Conservation (phyloP, 2,329 filamentous ascomycete species). For the Colletotrichum simmondsii region DNA sequence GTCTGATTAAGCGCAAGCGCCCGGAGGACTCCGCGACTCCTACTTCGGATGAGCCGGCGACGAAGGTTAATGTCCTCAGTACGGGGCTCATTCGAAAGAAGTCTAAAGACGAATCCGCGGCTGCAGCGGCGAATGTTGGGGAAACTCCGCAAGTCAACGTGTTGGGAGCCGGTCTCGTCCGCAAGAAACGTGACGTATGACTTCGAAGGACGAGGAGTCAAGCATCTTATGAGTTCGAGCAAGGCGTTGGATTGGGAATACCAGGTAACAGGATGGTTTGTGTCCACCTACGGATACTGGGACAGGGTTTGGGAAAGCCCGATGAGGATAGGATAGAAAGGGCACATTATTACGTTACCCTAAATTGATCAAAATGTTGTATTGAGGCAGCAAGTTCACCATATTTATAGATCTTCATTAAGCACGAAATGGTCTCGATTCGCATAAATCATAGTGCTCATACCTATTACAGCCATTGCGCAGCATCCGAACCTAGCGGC, state of each 20-base stretch:
- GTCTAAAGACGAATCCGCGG: slow-evolving; percentile 52
- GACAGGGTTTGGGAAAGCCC: not conserved
- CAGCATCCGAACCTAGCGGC: not conserved
- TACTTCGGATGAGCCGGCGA: slow-evolving; percentile 17
- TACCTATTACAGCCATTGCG: not conserved
- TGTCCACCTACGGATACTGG: not conserved
- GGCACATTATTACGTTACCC: not conserved
- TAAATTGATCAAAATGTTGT: not conserved
- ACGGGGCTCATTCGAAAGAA: slow-evolving; percentile 67
- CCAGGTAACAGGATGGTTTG: not conserved
- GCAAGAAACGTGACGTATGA: slow-evolving; percentile 60
- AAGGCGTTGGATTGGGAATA: slow-evolving; percentile 12
- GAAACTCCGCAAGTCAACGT: slow-evolving; percentile 46
- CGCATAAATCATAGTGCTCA: not conserved
- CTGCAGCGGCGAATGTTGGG: not conserved
- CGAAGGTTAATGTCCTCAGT: slow-evolving; percentile 58
- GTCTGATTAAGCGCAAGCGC: slow-evolving; percentile 61
- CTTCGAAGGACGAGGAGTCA: not conserved
- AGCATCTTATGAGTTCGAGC: not conserved
- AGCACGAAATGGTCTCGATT: not conserved
- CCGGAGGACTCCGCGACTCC: slow-evolving; percentile 37
- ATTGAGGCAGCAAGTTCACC: not conserved
- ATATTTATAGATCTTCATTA: not conserved
- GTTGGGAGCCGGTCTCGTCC: slow-evolving; percentile 53
- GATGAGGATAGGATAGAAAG: not conserved